Percentiles rank a stretch among this genome's conserved stretches.
Evolutionary conservation across 345 rosid species (phyloP).

Genomic region (Corchorus olitorius): DNA sequence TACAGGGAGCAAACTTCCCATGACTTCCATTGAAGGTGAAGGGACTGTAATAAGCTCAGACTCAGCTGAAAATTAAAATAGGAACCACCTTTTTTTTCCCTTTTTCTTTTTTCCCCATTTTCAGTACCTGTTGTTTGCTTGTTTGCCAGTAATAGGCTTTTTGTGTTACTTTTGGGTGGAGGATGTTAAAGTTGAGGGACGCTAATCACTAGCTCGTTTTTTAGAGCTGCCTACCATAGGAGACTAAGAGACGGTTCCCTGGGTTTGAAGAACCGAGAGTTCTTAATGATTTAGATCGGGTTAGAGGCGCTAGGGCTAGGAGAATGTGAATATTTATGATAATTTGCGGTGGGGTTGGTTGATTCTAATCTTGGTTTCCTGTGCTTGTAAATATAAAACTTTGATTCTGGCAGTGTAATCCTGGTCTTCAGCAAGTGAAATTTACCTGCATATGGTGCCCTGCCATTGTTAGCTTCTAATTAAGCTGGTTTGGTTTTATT

Average conservation of each 20-base stretch:
- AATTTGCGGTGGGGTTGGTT: constrained; percentile 15
- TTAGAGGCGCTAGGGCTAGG: constrained; percentile 25
- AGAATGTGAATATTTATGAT: constrained; percentile 34
- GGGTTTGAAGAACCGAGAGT: constrained; percentile 20
- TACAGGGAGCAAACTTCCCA: constrained; percentile 48
- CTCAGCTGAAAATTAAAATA: constrained; percentile 46
- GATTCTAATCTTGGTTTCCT: constrained; percentile 13
- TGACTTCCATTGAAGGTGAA: constrained; percentile 57
- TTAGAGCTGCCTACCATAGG: constrained; percentile 41
- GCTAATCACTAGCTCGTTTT: constrained; percentile 41
- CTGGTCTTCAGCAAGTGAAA: constrained; percentile 12
- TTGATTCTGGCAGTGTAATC: constrained; percentile 28
- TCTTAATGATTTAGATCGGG: constrained; percentile 17
- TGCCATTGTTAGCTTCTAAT: neutral
- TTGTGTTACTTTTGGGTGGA: constrained; percentile 24
- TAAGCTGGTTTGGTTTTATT: neutral
- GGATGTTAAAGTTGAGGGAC: constrained; percentile 20
- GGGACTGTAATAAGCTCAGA: constrained; percentile 56
- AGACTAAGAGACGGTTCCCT: constrained; percentile 9
- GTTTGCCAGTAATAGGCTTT: constrained; percentile 17
- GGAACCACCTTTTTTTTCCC: neutral
- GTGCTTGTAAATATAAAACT: constrained; percentile 33
- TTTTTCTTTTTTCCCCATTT: neutral
- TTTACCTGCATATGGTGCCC: neutral
- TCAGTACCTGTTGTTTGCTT: constrained; percentile 5